A percentile compares a stretch with the other conserved stretches of the same genome.
Evolutionary conservation across 225 moss, liverwort and hornwort genomes (phyloP).

Genomic region (Straminergon stramineum): DNA sequence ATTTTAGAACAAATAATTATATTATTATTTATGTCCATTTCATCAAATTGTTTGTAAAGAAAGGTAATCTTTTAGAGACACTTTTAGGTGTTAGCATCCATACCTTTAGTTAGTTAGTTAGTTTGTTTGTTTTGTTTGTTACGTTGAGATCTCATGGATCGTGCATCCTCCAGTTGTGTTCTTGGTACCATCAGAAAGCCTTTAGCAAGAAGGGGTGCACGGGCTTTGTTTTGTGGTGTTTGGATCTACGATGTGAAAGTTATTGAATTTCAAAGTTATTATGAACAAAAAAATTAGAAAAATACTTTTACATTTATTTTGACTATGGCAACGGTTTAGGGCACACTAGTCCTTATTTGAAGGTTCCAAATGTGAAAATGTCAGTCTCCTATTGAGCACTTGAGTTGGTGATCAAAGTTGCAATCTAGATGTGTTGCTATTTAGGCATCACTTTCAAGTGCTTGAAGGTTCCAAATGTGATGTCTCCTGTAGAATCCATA

Average conservation of each 20-base stretch:
- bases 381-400: too few species aligned
- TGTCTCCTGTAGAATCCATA: background rate
- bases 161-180: rapidly evolving
- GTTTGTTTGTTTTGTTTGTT: background rate
- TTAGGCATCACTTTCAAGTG: too few species aligned
- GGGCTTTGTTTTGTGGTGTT: background rate
- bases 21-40: background rate
- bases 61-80: background rate
- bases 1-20: background rate
- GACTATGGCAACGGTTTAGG: too few species aligned
- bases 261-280: too few species aligned
- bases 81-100: rapidly evolving
- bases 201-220: rapidly evolving
- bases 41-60: background rate
- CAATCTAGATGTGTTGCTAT: too few species aligned
- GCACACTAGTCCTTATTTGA: too few species aligned
- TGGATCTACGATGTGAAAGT: rapidly evolving
- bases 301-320: too few species aligned
- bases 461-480: background rate
- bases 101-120: too few species aligned
- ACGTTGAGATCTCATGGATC: rapidly evolving
- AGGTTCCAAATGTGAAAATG: background rate
- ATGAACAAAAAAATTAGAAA: too few species aligned
- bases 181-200: background rate
- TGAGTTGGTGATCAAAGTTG: too few species aligned